Evolutionary conservation across 2,329 filamentous ascomycete species (phyloP).

Genomic region (Xylariaceae sp.): DNA sequence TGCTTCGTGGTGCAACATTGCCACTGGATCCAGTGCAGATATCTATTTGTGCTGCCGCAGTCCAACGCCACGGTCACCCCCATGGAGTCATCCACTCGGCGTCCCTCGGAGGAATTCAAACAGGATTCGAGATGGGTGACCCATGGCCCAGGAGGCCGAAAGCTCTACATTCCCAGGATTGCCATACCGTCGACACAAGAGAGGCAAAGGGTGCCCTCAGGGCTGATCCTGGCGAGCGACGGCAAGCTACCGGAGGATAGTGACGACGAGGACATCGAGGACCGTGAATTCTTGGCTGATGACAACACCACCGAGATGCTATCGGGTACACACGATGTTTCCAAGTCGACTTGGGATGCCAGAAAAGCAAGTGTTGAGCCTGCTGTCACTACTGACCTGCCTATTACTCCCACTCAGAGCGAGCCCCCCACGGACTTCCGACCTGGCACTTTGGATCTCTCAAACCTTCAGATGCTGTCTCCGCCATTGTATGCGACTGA

Average conservation of each 20-base stretch:
- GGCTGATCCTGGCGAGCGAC: slow-evolving; percentile 5
- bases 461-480: slow-evolving; percentile 55
- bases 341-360: slow-evolving; percentile 5
- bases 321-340: slow-evolving; percentile 6
- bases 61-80: background rate
- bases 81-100: no score
- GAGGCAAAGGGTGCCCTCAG: background rate
- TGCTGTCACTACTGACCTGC: slow-evolving; percentile 3
- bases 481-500: slow-evolving; percentile 58
- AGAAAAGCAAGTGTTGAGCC: slow-evolving; percentile 3
- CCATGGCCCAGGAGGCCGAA: slow-evolving; percentile 5
- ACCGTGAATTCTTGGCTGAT: slow-evolving; percentile 31
- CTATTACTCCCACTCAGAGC: slow-evolving; percentile 6
- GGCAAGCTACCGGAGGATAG: slow-evolving; percentile 28
- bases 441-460: slow-evolving; percentile 58
- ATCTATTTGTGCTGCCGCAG: slow-evolving; percentile 55
- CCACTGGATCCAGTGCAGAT: slow-evolving; percentile 87
- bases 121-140: slow-evolving; percentile 14
- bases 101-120: slow-evolving; percentile 9
- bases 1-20: slow-evolving; percentile 66
- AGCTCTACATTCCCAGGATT: slow-evolving; percentile 24
- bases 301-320: no score
- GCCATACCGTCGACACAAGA: slow-evolving; percentile 22
- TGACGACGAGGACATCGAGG: slow-evolving; percentile 35
- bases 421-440: slow-evolving; percentile 42